A percentile compares a stretch with the other conserved stretches of the same genome.
These are phyloP conservation scores for Salix udensis DNA, from an alignment of 345 rosid genomes.

Conservation along the genomic window DNA sequence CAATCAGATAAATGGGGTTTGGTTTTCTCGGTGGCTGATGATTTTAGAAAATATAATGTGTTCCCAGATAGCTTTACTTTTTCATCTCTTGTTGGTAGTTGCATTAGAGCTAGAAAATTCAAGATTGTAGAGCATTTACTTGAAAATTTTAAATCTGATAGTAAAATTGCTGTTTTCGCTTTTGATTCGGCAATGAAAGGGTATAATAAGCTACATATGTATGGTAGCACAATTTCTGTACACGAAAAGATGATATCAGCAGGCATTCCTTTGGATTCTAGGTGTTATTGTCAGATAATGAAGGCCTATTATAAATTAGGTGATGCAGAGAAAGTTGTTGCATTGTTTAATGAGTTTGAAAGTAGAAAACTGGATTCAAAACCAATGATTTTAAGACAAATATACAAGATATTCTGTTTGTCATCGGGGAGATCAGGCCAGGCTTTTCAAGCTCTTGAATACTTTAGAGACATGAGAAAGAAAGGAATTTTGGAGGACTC, in stretches of 20 bases:
- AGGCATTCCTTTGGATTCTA: slow-evolving; percentile 41
- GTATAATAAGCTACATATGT: slow-evolving; percentile 82
- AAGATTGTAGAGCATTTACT: slow-evolving; percentile 47
- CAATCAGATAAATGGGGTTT: slow-evolving; percentile 56
- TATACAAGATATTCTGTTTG: slow-evolving; percentile 44
- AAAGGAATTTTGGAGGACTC: slow-evolving; percentile 43
- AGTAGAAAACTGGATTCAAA: slow-evolving; percentile 32
- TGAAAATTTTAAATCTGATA: slow-evolving; percentile 37
- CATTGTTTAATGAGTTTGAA: slow-evolving; percentile 56
- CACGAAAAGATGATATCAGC: slow-evolving; percentile 45
- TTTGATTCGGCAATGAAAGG: slow-evolving; percentile 68
- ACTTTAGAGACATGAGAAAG: slow-evolving; percentile 49
- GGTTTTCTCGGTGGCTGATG: slow-evolving; percentile 44
- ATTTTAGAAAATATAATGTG: slow-evolving; percentile 45
- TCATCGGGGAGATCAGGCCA: slow-evolving; percentile 61
- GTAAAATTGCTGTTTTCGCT: slow-evolving; percentile 39
- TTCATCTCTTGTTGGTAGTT: slow-evolving; percentile 46
- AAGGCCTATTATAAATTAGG: slow-evolving; percentile 58
- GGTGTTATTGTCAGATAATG: slow-evolving; percentile 59
- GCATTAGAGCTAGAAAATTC: slow-evolving; percentile 58
- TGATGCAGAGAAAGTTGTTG: slow-evolving; percentile 44
- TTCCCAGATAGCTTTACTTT: slow-evolving; percentile 60
- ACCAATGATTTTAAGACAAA: slow-evolving; percentile 24
- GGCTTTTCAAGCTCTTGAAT: slow-evolving; percentile 59
- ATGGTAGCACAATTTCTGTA: slow-evolving; percentile 48